Base-by-base conservation (phyloP, 2,329 filamentous ascomycete species). In the Elsinoe australis region DNA sequence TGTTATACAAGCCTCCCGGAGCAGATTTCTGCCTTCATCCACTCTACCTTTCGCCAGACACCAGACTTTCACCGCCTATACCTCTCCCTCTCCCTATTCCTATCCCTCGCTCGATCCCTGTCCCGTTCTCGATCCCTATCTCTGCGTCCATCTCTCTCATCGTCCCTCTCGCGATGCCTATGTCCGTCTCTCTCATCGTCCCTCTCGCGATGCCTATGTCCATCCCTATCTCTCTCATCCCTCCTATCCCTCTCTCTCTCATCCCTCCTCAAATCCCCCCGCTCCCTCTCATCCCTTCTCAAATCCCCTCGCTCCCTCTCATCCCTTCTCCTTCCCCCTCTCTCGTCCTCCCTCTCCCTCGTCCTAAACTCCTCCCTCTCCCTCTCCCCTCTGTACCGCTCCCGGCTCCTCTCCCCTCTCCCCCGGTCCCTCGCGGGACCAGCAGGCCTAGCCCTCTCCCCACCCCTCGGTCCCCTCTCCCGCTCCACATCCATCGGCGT, bases 141-240 rank as follows among this genome's bases (percentile, higher is more conserved):
- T 5, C 28, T 24, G 4, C 44, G 14, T 28, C 57, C 55, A 35
- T 58, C 56, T 45, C 61, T 55, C 12, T 56, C 54, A 42, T 60
- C 57, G 15, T 63, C 59, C 22, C 57, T 58, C 39, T 59, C 52
- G 22, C 60, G 50, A 22, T 60, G 55, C 17, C 59, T 47, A 38
- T 62, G 32, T 28, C 58, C 55, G 33, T 58, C 56, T 45, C 61
- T 55, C 14, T 56, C 54, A 42, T 60, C 57, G 15, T 63, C 59
- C 22, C 57, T 58, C 41, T 59, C 52, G 22, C 60, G 50, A 19
- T 59, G 55, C 17, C 59, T 45, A 38, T 62, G 55, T 18, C 57
- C 41, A 53, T 64, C 19, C 41, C 54, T 52, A 24, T 54, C 59
- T 18, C 56, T 55, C 42, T 52, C 53, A 7, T 29, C 19, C 2